phyloP scores from a whole-genome alignment of 108 stramenopile genomes.

The Cyclostephanos tholiformis region DNA sequence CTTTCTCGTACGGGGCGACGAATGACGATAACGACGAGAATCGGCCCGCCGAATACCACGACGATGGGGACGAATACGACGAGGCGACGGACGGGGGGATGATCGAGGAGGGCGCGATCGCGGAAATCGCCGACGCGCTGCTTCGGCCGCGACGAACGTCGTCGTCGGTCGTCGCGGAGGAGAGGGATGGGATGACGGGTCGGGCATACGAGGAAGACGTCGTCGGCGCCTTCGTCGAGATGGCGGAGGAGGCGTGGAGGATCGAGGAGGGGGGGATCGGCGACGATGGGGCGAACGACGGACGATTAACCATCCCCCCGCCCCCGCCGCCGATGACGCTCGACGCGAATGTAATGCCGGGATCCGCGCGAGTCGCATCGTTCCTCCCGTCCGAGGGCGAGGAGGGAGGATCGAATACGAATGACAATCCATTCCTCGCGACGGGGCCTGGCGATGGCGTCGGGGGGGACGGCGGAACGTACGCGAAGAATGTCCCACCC shows the following conservation, averaged over 20 bases:
- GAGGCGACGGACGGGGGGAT: too few species aligned
- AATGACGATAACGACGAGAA: background rate
- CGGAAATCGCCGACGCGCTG: slow-evolving; percentile 42
- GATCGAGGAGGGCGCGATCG: slow-evolving; percentile 18
- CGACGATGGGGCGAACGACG: background rate
- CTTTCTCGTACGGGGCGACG: background rate
- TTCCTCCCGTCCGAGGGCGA: background rate
- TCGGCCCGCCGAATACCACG: background rate
- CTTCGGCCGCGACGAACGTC: background rate
- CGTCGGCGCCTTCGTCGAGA: slow-evolving; percentile 7
- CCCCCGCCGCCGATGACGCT: background rate
- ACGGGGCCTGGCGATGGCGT: background rate
- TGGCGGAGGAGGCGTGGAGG: slow-evolving; percentile 4
- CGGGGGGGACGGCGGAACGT: background rate
- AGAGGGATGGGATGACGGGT: background rate
- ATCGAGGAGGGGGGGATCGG: background rate
- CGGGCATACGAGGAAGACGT: background rate
- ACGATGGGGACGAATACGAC: background rate
- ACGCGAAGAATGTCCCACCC: background rate
- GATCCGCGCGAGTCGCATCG: background rate
- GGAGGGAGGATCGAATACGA: background rate
- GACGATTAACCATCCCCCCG: background rate
- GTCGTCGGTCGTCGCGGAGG: background rate
- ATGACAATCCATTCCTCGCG: background rate
- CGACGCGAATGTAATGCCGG: background rate